Percentiles rank a stretch among this genome's conserved stretches.
Conservation (phyloP, 495 filamentous ascomycete genomes). For the Podospora anserina region DNA sequence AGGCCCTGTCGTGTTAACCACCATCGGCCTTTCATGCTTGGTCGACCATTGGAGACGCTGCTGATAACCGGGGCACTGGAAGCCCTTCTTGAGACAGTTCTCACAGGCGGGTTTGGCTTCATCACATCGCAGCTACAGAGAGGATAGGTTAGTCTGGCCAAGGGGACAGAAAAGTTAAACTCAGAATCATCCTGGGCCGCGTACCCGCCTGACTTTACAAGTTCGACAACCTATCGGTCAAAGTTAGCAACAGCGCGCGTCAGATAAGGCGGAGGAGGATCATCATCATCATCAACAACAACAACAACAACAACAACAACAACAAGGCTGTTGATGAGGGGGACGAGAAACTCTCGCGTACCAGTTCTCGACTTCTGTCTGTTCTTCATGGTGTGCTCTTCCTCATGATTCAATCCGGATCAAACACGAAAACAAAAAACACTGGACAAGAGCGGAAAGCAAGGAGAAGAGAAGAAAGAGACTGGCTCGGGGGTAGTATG, state of each 20-base stretch:
- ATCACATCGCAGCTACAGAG: constrained; percentile 32
- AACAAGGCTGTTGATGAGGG: not conserved
- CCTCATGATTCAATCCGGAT: not conserved
- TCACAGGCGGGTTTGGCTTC: constrained; percentile 32
- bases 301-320: not conserved
- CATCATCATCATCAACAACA: not conserved
- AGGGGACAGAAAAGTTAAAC: constrained; percentile 1
- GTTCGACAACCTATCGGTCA: constrained; percentile 25
- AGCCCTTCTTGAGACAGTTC: constrained; percentile 33
- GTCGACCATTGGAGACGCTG: constrained; percentile 39
- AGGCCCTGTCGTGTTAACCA: constrained; percentile 23
- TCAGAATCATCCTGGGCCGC: constrained; percentile 4
- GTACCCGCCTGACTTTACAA: constrained; percentile 34
- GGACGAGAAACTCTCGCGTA: not conserved
- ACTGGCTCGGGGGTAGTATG: not conserved
- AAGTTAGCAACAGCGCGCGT: not conserved
- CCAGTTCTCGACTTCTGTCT: constrained; percentile 34
- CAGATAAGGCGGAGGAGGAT: not conserved
- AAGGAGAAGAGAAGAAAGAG: not conserved
- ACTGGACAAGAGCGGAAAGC: not conserved
- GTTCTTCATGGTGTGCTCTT: constrained; percentile 30
- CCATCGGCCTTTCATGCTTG: constrained; percentile 30
- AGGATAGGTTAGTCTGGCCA: not conserved
- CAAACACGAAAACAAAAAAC: not conserved
- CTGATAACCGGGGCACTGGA: constrained; percentile 36